Evolutionary conservation across 805 yeast genomes (phyloP).

Genomic region (Candida quercuum): DNA sequence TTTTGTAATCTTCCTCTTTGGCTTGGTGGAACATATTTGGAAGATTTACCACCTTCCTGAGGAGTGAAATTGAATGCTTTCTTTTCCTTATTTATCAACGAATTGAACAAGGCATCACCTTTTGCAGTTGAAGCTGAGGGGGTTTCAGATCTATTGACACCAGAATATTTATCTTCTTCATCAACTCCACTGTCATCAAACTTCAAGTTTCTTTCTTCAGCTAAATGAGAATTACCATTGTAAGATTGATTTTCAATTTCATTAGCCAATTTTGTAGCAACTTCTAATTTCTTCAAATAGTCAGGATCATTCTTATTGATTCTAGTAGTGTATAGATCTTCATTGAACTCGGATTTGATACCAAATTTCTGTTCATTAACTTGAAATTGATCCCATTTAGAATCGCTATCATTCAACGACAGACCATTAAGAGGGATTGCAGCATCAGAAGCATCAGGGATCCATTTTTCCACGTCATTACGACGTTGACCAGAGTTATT

Average conservation of each 20-base stretch:
- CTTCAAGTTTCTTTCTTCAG: conserved; percentile 82
- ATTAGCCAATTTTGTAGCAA: conserved; percentile 74
- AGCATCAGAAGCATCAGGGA: conserved; percentile 49
- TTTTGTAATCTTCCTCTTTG: conserved; percentile 41
- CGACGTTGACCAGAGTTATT: conserved; percentile 45
- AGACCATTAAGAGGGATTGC: conserved; percentile 16
- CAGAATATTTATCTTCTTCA: conserved; percentile 95
- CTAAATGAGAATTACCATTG: conserved; percentile 71
- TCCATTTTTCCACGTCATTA: conserved; percentile 70
- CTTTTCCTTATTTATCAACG: conserved; percentile 21
- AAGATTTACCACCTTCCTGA: conserved; percentile 22
- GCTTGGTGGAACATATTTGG: conserved; percentile 50
- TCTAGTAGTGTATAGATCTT: conserved; percentile 80
- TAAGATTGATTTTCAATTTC: conserved; percentile 71
- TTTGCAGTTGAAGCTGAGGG: conserved; percentile 4
- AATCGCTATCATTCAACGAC: conserved; percentile 34
- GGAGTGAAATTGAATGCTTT: conserved; percentile 30
- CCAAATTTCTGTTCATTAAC: conserved; percentile 90
- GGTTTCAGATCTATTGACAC: conserved; percentile 44
- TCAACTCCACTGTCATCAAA: conserved; percentile 85
- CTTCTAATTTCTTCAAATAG: conserved; percentile 53
- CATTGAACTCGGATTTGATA: conserved; percentile 75
- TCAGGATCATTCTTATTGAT: conserved; percentile 69
- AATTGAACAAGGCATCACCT: conserved; percentile 23
- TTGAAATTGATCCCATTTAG: conserved; percentile 88